A percentile compares a stretch with the other conserved stretches of the same genome.
Evolutionary conservation across 2,329 filamentous ascomycete species (phyloP).

Genomic region (Phialophora expanda): DNA sequence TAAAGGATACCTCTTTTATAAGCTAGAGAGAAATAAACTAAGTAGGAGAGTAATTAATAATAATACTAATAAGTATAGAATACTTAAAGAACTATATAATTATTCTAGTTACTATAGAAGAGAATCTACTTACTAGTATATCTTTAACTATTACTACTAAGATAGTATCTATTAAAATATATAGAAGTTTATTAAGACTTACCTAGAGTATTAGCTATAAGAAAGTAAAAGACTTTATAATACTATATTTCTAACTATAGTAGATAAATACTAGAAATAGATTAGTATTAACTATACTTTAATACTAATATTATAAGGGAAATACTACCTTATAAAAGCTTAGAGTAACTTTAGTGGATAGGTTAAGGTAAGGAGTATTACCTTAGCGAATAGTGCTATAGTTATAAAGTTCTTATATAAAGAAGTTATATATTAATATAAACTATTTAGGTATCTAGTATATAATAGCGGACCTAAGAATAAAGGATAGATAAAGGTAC

Average conservation of each 20-base stretch:
- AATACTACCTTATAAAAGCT: too few relatives aligned
- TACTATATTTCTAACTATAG: not conserved
- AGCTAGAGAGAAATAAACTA: not conserved
- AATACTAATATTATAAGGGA: not conserved
- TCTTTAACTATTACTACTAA: not conserved
- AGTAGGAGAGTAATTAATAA: not conserved
- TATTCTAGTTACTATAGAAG: not conserved
- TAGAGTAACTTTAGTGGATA: too few relatives aligned
- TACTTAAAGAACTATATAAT: not conserved
- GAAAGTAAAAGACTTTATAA: conserved; percentile 4
- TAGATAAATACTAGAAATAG: not conserved
- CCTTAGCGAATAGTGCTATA: too few relatives aligned
- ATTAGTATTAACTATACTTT: not conserved
- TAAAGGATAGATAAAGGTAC: not conserved
- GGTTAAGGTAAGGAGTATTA: too few relatives aligned
- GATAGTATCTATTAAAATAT: not conserved
- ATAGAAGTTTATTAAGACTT: not conserved
- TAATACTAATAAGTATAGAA: not conserved
- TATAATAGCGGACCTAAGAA: not conserved
- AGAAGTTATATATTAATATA: too few relatives aligned
- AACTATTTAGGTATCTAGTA: not conserved
- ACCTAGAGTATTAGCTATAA: not conserved
- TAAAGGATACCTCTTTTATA: not conserved
- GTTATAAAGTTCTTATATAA: too few relatives aligned
- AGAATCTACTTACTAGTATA: not conserved